Evolutionary conservation across 495 filamentous ascomycete species (phyloP).

Genomic region (Penicillium riverlandense): DNA sequence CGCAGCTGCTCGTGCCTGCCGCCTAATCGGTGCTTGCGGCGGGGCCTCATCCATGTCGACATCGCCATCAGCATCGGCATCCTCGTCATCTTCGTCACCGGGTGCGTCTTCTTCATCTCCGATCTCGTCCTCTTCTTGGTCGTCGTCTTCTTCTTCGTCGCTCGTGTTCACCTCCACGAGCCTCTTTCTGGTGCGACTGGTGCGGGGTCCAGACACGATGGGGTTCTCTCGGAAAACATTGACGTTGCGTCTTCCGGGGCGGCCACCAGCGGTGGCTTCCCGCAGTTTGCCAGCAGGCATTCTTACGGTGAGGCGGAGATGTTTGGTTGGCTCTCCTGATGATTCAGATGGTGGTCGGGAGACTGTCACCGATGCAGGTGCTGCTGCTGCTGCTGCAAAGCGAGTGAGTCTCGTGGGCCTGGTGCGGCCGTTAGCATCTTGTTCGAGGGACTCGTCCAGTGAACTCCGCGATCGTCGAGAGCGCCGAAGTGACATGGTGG

Average conservation of each 20-base stretch:
- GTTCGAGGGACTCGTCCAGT: slow-evolving; percentile 31
- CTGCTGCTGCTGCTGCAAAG: slow-evolving; percentile 21
- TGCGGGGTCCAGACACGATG: slow-evolving; percentile 54
- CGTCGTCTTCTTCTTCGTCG: slow-evolving; percentile 50
- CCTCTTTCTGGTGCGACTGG: slow-evolving; percentile 58
- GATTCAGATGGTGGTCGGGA: slow-evolving; percentile 50
- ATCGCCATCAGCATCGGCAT: slow-evolving; percentile 48
- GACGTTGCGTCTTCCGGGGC: slow-evolving; percentile 28
- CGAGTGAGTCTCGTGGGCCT: slow-evolving; percentile 33
- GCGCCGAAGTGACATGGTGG: slow-evolving; percentile 42
- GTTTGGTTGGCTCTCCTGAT: slow-evolving; percentile 49
- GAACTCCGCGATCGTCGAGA: slow-evolving; percentile 40
- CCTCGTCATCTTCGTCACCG: slow-evolving; percentile 50
- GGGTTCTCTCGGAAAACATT: slow-evolving; percentile 49
- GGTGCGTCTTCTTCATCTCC: slow-evolving; percentile 51
- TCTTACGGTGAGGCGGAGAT: slow-evolving; percentile 76
- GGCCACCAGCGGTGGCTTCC: slow-evolving; percentile 52
- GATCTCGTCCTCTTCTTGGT: slow-evolving; percentile 53
- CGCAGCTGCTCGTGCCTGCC: slow-evolving; percentile 20
- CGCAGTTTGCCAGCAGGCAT: slow-evolving; percentile 76
- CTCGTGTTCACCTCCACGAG: slow-evolving; percentile 59
- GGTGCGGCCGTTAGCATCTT: slow-evolving; percentile 28
- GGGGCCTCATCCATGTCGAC: slow-evolving; percentile 50
- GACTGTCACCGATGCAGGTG: slow-evolving; percentile 35
- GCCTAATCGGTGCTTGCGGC: slow-evolving; percentile 31